Evolutionary conservation across 2,329 filamentous ascomycete species (phyloP).

Genomic region (Cercospora sesami): DNA sequence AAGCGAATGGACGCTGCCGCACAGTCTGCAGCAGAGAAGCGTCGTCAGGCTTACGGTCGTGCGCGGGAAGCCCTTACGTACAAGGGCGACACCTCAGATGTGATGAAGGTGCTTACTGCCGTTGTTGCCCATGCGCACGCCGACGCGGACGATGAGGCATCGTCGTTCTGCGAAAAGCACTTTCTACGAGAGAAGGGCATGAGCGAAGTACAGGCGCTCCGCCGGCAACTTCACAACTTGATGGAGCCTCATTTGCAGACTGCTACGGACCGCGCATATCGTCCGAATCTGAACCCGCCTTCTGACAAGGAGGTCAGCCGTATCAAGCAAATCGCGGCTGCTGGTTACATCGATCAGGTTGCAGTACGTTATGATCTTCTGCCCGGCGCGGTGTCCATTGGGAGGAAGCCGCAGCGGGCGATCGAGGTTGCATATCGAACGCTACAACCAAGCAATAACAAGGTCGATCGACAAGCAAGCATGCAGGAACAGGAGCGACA

Average conservation of each 20-base stretch:
- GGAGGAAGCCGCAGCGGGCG: constrained; percentile 73
- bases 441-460: constrained; percentile 65
- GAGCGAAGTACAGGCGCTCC: constrained; percentile 79
- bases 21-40: constrained; percentile 58
- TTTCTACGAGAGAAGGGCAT: constrained; percentile 87
- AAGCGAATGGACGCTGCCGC: constrained; percentile 63
- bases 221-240: constrained; percentile 78
- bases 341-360: constrained; percentile 91
- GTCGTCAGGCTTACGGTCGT: constrained; percentile 65
- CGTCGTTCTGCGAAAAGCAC: constrained; percentile 71
- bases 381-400: constrained; percentile 54
- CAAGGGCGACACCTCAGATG: constrained; percentile 80
- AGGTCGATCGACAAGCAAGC: constrained; percentile 27
- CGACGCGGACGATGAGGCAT: constrained; percentile 46
- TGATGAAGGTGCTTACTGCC: constrained; percentile 84
- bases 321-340: constrained; percentile 86
- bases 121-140: constrained; percentile 73
- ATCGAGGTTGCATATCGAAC: constrained; percentile 92
- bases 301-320: constrained; percentile 68
- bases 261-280: constrained; percentile 35
- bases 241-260: constrained; percentile 53
- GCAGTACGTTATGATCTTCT: constrained; percentile 89
- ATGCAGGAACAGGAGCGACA: constrained; percentile 53
- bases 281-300: constrained; percentile 54
- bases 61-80: constrained; percentile 77